Evolutionary conservation across 176 grass and related monocot species (phyloP).

Genomic region (Neostapfia colusana): DNA sequence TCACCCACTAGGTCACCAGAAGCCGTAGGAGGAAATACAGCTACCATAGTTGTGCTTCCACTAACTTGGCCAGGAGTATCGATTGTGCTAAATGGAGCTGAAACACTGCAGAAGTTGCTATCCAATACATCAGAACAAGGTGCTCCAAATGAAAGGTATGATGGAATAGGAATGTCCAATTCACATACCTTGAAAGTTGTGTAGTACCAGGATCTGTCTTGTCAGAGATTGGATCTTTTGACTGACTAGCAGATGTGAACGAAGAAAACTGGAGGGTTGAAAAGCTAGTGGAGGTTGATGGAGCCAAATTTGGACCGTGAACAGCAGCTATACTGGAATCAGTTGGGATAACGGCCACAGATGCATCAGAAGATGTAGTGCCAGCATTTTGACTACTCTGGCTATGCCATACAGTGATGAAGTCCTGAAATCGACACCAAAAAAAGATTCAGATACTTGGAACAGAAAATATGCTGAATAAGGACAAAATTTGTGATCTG

Average conservation of each 20-base stretch:
- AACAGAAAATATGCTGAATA: slow-evolving; percentile 10
- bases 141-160: slow-evolving; percentile 15
- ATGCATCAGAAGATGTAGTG: slow-evolving; percentile 45
- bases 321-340: slow-evolving; percentile 53
- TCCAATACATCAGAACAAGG: slow-evolving; percentile 21
- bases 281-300: slow-evolving; percentile 34
- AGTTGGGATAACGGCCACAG: slow-evolving; percentile 28
- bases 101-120: slow-evolving; percentile 51
- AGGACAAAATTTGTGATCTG: neutral
- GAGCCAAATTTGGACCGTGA: slow-evolving; percentile 69
- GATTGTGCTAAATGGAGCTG: slow-evolving; percentile 43
- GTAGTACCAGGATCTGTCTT: slow-evolving; percentile 50
- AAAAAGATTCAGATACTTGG: slow-evolving; percentile 23
- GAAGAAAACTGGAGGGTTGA: slow-evolving; percentile 50
- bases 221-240: slow-evolving; percentile 62
- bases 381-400: slow-evolving; percentile 74
- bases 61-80: slow-evolving; percentile 52
- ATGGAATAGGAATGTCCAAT: neutral
- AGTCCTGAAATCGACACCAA: slow-evolving; percentile 63
- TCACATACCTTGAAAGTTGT: slow-evolving; percentile 54
- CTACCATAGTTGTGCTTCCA: slow-evolving; percentile 48
- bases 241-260: slow-evolving; percentile 48
- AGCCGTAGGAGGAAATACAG: slow-evolving; percentile 51
- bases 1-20: slow-evolving; percentile 59
- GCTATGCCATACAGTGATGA: slow-evolving; percentile 84